These are phyloP conservation scores for Chaetomiaceae sp. DNA, from an alignment of 2,329 filamentous ascomycete genomes.

Conservation along the genomic window DNA sequence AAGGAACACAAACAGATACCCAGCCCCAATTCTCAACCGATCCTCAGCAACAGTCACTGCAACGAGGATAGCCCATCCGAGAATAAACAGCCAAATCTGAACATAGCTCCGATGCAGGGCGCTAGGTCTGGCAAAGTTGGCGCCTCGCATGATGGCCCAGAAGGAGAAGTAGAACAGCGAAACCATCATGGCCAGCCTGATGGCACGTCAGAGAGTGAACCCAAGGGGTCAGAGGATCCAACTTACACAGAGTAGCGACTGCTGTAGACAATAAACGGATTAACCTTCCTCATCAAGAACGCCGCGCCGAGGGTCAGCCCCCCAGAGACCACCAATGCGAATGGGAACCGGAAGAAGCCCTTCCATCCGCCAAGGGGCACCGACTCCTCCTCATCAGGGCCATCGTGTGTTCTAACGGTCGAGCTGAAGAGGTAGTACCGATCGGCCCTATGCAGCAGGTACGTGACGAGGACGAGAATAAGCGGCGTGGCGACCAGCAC, in stretches of 20 bases:
- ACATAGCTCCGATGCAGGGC: constrained; percentile 78
- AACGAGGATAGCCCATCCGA: constrained; percentile 69
- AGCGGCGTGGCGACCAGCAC: constrained; percentile 76
- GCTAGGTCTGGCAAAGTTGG: constrained; percentile 74
- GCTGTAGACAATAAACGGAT: constrained; percentile 87
- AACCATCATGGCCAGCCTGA: constrained; percentile 73
- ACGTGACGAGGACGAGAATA: constrained; percentile 61
- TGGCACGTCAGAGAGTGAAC: constrained; percentile 12
- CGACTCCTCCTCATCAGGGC: constrained; percentile 56
- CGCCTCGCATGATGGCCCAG: constrained; percentile 76
- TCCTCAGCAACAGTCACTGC: constrained; percentile 69
- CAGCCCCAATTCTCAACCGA: constrained; percentile 63
- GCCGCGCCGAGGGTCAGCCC: constrained; percentile 66
- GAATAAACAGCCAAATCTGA: constrained; percentile 74
- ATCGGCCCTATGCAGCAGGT: constrained; percentile 62
- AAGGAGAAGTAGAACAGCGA: constrained; percentile 73
- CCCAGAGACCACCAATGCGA: constrained; percentile 63
- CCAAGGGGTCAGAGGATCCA: neutral
- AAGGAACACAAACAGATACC: constrained; percentile 78
- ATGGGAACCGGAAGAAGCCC: constrained; percentile 77
- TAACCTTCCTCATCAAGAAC: constrained; percentile 72
- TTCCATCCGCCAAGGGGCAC: constrained; percentile 67
- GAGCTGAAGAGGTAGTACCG: constrained; percentile 86
- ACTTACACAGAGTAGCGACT: constrained; percentile 70
- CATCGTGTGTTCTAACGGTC: constrained; percentile 47